Evolutionary conservation across 2,329 filamentous ascomycete species (phyloP), one percentile per base, ranked within the genome.

Genomic region (Ophiostoma montium): DNA sequence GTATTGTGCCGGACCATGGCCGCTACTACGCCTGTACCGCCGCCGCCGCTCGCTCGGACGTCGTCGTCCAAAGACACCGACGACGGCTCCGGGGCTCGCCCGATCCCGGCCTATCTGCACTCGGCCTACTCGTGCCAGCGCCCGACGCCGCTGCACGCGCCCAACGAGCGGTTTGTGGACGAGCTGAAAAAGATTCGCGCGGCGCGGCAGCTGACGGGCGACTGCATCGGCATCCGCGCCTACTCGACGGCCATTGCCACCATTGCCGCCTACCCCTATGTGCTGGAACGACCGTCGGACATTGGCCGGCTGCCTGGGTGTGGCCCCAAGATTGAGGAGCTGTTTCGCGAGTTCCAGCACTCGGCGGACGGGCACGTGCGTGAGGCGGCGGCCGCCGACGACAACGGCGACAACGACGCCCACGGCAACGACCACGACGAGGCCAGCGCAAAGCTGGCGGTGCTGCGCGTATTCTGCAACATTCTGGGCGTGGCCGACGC

Each of bases 401-500:
- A n/a, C n/a, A n/a, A n/a, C n/a, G n/a, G n/a, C n/a, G n/a, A n/a
- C n/a, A n/a, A n/a, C n/a, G n/a, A n/a, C n/a, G n/a, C n/a, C n/a
- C n/a, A n/a, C n/a, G n/a, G n/a, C n/a, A n/a, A n/a, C 0, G 67
- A 74, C 8, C 75, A 79, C 4, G 74, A 84, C 1, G 74, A 82
- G 46, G 64, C 67, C 1, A 80, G 94, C 56, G 68, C 76, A 12
- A 76, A 72, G 50, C 70, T 92, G 51, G 70, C 71, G 18, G 71
- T 80, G 1, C 65, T 95, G 3, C 70, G 76, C 41, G 62, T 73
- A 0, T 95, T 96, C 63, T 85, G 84, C 65, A 71, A 84, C 5
- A 94, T 95, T 50, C 95, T 87, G 85, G 90, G 89, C n/a, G 87
- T 95, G 0, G 90, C 84, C 0, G 82, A 84, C 2, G 79, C 78